Conservation (phyloP, 139 green algal species). For the Chlamydomonas eustigma region DNA sequence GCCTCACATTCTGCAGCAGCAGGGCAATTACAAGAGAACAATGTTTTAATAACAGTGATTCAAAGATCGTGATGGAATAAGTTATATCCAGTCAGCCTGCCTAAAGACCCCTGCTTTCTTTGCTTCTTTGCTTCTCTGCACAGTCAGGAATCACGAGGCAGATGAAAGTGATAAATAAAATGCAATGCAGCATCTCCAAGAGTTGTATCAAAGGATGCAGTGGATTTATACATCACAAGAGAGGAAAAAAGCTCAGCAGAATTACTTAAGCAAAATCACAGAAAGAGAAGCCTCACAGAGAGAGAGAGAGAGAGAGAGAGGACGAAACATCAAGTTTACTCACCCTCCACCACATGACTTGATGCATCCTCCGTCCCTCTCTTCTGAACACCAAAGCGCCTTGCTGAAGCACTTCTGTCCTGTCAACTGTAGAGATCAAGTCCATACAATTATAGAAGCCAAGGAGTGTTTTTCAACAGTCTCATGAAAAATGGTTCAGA, state of each 20-base stretch:
- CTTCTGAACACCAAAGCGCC: slow-evolving; percentile 79
- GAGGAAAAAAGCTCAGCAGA: too few species aligned
- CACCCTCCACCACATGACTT: slow-evolving; percentile 73
- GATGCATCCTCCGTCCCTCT: slow-evolving; percentile 56
- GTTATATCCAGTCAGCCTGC: background rate
- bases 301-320: too few species aligned
- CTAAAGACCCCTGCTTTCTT: background rate
- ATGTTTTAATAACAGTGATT: background rate
- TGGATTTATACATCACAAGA: too few species aligned
- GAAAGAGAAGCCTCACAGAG: too few species aligned
- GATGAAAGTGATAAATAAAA: background rate
- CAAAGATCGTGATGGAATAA: background rate
- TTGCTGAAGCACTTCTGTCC: slow-evolving; percentile 27
- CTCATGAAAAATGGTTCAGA: background rate
- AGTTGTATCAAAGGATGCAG: too few species aligned
- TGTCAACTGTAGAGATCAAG: slow-evolving; percentile 7
- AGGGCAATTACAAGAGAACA: background rate
- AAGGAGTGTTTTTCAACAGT: background rate
- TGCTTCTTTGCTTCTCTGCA: background rate
- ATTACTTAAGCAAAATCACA: too few species aligned
- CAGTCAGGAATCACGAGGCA: background rate
- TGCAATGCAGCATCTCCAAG: slow-evolving; percentile 7
- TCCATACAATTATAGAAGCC: background rate
- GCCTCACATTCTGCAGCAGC: slow-evolving; percentile 45
- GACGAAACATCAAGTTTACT: slow-evolving; percentile 1